Base-by-base conservation (phyloP, 1,139 yeast genomes). In the Eremothecium gossypii region DNA sequence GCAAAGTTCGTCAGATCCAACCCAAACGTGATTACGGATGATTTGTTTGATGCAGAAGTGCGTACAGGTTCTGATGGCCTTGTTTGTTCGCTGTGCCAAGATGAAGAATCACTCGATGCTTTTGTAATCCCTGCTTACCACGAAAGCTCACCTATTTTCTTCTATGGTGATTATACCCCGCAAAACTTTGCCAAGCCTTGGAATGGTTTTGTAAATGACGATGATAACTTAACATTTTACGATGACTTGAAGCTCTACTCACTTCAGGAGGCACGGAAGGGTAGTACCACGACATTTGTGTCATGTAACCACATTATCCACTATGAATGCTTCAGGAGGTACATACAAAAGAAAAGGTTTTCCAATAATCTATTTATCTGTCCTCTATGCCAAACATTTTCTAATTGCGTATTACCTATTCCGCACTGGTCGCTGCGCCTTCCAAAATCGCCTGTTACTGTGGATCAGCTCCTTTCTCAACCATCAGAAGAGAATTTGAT, bases 221-320 rank as follows among this genome's bases (percentile, higher is more conserved):
- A 51, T 20, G 49, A 53, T 7, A 42, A 47, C 11, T 38, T 50
- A 5, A 48, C 54, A 2, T 46, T 46, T 42, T 43, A 48, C 12
- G 47, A 49, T 36, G 53, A 55, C 26, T 40, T 44, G 12, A 20
- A 17, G 27, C 17, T 17, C 9, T 34, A 33, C 11, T 26, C 38
- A 17, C n/a, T 11, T n/a, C 41, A 32, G 26, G 54, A 46, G 45
- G 67, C 49, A 45, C 53, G 41, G 8, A 63, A 63, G 10, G 58
- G 57, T 3, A 47, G 55, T 9, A 53, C 56, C 33, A 59, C 64
- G 32, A 77, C 76, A 4, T 64, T 73, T 12, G 66, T 74, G 3
- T 77, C 84, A 2, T 82, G 91, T 64, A 79, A 83, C 17, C 93
- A 82, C 60, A 78, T 77, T 8, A 72, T 81, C 64, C 93, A 82